Evolutionary conservation across 2,329 filamentous ascomycete species (phyloP), one percentile per base, ranked within the genome.

Genomic region (Polychaeton citri): DNA sequence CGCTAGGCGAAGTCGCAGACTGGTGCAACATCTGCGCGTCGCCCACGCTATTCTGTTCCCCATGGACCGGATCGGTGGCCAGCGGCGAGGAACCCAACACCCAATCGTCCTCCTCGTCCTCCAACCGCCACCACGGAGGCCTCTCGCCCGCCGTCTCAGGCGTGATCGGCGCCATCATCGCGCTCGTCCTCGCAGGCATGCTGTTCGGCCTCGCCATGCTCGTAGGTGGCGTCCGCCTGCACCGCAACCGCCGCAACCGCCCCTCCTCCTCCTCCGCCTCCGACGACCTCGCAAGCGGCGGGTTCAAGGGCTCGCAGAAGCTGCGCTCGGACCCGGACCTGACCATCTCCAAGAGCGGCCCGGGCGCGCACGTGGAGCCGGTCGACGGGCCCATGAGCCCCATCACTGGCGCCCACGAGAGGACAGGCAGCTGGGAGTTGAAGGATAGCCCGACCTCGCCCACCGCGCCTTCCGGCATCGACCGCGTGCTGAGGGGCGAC

Each of bases 401-500:
- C 5, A 20, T 40, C 16, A 12, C 6, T 6, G 16, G 55, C 12
- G 61, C 62, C 2, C 65, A 74, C 48, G 71, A 74, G 53, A 56
- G 71, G 30, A 58, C 66, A 13, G 71, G 68, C 1, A 74, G 71
- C 40, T 76, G 72, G 72, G 72, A 75, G 49, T 51, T 75, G 53
- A 60, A 61, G 36, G 45, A 57, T 31, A 52, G 13, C 51, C 50
- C 21, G 50, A 55, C 43, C 46, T 49, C 37, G 51, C 50, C 33
- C 36, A 21, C 36, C 13, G 5, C 53, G 34, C 50, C 42, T 21
- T 44, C 49, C 28, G 18, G 41, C 13, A 12, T 28, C 24, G 4
- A 28, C 24, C 24, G 12, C 24, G 41, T 3, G 50, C 44, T 39
- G 45, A 57, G 49, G 44, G 36, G 47, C 38, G n/a, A n/a, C n/a